Conservation (phyloP, 2,329 filamentous ascomycete species). For the Colletotrichum sp. region DNA sequence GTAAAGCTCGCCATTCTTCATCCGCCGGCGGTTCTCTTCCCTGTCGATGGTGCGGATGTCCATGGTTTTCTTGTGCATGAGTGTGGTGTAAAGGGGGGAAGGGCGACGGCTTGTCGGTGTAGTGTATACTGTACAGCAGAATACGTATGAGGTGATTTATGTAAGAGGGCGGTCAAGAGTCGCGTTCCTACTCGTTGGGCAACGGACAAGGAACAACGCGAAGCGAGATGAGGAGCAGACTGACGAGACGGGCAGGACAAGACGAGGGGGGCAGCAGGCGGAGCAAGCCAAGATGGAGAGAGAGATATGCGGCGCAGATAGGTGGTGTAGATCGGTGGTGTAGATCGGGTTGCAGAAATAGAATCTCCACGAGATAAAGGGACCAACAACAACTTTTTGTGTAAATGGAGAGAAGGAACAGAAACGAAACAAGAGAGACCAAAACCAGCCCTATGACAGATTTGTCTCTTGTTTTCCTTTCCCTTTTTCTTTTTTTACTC, state of each 20-base stretch:
- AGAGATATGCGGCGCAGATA: background rate
- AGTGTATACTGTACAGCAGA: background rate
- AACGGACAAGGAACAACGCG: background rate
- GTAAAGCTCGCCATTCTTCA: constrained; percentile 75
- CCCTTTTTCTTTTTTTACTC: background rate
- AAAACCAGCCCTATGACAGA: background rate
- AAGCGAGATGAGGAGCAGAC: background rate
- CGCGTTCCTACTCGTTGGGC: background rate
- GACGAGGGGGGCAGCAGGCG: background rate
- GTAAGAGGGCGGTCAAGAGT: background rate
- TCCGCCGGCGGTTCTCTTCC: constrained; percentile 56
- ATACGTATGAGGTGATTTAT: background rate
- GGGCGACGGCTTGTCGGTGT: background rate
- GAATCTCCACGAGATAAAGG: background rate
- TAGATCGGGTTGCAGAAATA: background rate
- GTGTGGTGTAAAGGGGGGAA: background rate
- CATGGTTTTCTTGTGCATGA: constrained; percentile 10
- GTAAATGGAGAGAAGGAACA: background rate
- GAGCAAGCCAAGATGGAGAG: background rate
- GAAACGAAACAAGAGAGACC: background rate
- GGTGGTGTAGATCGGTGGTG: background rate
- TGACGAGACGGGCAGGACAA: background rate
- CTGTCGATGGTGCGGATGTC: constrained; percentile 36
- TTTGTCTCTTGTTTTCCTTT: background rate
- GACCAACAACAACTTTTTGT: background rate